A percentile compares a stretch with the other conserved stretches of the same genome.
Evolutionary conservation across 2,329 filamentous ascomycete species (phyloP).

Genomic region (Colletotrichum liaoningense): DNA sequence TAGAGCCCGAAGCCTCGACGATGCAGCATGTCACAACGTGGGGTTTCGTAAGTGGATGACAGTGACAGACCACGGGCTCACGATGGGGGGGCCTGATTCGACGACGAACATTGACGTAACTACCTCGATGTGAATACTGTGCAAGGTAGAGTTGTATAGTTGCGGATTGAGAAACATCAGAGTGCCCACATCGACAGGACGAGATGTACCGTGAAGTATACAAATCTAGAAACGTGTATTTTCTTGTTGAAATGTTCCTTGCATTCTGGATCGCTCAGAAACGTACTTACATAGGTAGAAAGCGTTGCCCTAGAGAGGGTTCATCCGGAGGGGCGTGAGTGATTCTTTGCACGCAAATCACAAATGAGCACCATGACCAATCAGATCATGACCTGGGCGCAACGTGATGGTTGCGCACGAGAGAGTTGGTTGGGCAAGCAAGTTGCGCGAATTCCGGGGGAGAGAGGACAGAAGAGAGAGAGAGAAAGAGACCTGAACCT

Average conservation of each 20-base stretch:
- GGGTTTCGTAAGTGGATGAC: constrained; percentile 30
- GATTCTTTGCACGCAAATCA: not conserved
- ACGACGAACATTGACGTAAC: constrained; percentile 2
- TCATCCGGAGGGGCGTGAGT: constrained; percentile 11
- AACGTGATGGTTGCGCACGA: constrained; percentile 39
- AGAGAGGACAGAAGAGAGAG: not conserved
- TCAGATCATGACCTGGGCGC: constrained; percentile 26
- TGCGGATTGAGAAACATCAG: not conserved
- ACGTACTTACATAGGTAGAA: no score
- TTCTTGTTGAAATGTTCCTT: not conserved
- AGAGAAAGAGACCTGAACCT: not conserved
- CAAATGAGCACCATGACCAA: constrained; percentile 27
- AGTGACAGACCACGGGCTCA: constrained; percentile 26
- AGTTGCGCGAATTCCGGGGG: constrained; percentile 32
- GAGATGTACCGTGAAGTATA: constrained; percentile 12
- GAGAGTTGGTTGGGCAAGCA: not conserved
- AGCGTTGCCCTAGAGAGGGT: not conserved
- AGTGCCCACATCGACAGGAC: constrained; percentile 15
- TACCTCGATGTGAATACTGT: not conserved
- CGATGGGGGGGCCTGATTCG: constrained; percentile 20
- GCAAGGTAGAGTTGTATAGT: no score
- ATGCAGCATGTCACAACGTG: constrained; percentile 33
- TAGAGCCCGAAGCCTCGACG: constrained; percentile 28
- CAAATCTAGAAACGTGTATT: not conserved
- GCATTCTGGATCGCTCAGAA: not conserved